Base-by-base conservation (phyloP, 768 basidiomycete genomes). In the Candolleomyces eurysporus region DNA sequence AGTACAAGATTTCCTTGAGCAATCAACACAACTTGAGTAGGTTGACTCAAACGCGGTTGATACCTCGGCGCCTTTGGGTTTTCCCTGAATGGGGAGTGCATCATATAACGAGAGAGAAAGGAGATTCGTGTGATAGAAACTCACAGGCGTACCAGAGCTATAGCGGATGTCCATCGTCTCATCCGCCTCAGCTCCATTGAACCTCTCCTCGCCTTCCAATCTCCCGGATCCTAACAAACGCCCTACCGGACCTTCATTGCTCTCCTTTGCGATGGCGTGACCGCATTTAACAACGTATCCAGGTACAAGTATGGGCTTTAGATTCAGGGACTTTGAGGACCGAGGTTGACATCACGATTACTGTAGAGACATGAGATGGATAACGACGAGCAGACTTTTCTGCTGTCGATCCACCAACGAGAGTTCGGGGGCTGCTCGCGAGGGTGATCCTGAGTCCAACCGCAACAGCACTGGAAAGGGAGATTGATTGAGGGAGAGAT, bases 141-240 rank as follows among this genome's bases (percentile, higher is more conserved):
- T 17, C 48, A 57, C 42, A 0, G 84, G 87, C 4, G 88, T 89
- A 7, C 88, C 87, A 30, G 68, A 69, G 49, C 65, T 67, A 48
- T 70, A 73, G 57, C 72, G 71, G 7, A 73, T 58, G 53, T 62
- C 68, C 8, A 50, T 58, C 3, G 70, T 69, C 39, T 70, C 70
- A 59, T 69, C 50, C 14, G 63, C 66, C 45, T 43, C 5, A 0
- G 55, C 52, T 4, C 68, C 70, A 22, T 69, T 65, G 53, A 71
- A 72, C 19, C 45, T 51, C 48, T 69, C 71, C 48, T 71, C 71
- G 30, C 32, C 22, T 1, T 40, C 45, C 42, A 67, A n/a, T 14
- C 39, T 59, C 2, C 64, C 69, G 16, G 45, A 49, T 17, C 50
- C 48, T 11, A 71, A 56, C 40, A 71, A 31, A 8, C 61, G 51